phyloP scores from a whole-genome alignment of 768 basidiomycete species.

The Myochromella boudieri region DNA sequence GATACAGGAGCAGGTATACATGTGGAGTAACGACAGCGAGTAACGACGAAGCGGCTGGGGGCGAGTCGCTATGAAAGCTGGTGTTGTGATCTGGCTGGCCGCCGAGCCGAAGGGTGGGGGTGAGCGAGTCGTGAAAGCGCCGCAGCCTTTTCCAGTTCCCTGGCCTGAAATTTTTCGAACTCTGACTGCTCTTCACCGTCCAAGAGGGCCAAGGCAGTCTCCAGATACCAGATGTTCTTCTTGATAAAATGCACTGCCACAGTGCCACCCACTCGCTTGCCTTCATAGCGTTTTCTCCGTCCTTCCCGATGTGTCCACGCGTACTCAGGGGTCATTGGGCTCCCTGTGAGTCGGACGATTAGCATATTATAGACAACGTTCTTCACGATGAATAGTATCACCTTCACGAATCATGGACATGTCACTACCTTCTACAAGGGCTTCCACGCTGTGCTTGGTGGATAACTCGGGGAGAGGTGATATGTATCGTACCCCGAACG shows the following conservation, averaged over 20 bases:
- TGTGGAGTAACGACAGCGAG: not conserved
- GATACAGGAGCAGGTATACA: not conserved
- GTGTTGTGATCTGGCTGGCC: conserved; percentile 3
- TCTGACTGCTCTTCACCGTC: conserved; percentile 76
- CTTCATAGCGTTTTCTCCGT: conserved; percentile 59
- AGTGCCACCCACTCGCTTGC: conserved; percentile 83
- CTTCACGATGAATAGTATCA: conserved; percentile 20
- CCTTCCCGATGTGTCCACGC: conserved; percentile 79
- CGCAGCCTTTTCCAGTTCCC: conserved; percentile 21
- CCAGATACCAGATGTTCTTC: conserved; percentile 94
- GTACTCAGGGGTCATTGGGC: conserved; percentile 56
- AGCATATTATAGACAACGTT: conserved; percentile 2
- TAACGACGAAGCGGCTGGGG: not conserved
- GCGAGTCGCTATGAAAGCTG: conserved; percentile 6
- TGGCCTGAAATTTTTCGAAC: conserved; percentile 39
- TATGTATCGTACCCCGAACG: conserved; percentile 75
- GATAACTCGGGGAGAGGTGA: conserved; percentile 69
- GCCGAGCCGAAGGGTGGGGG: conserved; percentile 9
- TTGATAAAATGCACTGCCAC: conserved; percentile 97
- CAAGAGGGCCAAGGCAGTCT: conserved; percentile 86
- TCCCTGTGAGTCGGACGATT: conserved; percentile 37
- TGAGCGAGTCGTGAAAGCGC: conserved; percentile 6
- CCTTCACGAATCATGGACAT: conserved; percentile 75
- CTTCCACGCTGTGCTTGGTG: conserved; percentile 76
- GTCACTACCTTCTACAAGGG: conserved; percentile 88